A percentile compares a stretch with the other conserved stretches of the same genome.
Conservation (phyloP, 192 early-diverging fungal genomes). For the Entrophospora sp. region DNA sequence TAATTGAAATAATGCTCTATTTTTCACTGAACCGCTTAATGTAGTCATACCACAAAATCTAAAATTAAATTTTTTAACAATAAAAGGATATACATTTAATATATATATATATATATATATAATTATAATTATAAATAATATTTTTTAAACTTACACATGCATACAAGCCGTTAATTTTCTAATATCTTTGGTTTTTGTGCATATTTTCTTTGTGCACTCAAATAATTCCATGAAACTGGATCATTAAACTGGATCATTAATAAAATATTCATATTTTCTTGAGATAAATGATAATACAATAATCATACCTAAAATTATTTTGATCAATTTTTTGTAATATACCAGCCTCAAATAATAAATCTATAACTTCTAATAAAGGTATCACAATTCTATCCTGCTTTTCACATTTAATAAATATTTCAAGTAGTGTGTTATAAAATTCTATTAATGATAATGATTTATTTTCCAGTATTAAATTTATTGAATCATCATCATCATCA, state of each 20-base stretch:
- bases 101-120: slow-evolving; percentile 2
- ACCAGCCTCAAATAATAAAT: slow-evolving; percentile 53
- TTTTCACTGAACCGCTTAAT: slow-evolving; percentile 32
- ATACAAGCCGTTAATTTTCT: slow-evolving; percentile 57
- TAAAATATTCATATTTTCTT: too few relatives aligned
- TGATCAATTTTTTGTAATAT: slow-evolving; percentile 21
- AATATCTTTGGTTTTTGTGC: slow-evolving; percentile 44
- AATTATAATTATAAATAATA: neutral
- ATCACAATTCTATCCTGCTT: slow-evolving; percentile 58
- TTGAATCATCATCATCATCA: too few relatives aligned
- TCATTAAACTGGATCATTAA: neutral
- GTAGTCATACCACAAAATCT: slow-evolving; percentile 44
- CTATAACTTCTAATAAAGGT: slow-evolving; percentile 59
- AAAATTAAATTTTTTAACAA: slow-evolving; percentile 11
- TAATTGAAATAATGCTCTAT: slow-evolving; percentile 48
- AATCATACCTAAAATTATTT: slow-evolving; percentile 15
- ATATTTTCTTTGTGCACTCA: slow-evolving; percentile 35
- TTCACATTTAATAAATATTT: slow-evolving; percentile 32
- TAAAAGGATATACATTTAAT: neutral
- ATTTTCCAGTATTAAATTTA: too few relatives aligned
- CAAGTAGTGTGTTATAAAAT: slow-evolving; percentile 33
- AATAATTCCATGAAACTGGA: slow-evolving; percentile 31
- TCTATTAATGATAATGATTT: slow-evolving; percentile 32
- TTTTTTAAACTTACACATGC: slow-evolving; percentile 45
- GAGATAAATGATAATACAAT: neutral